Evolutionary conservation across 73 alveolate species (phyloP).

Genomic region (Halteria grandinella): DNA sequence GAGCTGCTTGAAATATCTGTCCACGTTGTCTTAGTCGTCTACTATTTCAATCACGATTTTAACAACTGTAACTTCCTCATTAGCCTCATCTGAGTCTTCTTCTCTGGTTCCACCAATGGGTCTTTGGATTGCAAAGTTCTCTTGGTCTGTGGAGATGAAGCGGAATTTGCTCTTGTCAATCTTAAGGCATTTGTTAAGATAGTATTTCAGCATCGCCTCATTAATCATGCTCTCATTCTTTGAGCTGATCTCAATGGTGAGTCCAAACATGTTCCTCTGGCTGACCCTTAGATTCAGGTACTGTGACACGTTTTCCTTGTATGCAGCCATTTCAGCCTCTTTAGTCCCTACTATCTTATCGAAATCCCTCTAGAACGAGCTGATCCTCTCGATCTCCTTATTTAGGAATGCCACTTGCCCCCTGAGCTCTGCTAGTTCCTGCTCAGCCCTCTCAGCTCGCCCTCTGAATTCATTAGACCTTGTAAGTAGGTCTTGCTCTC

Average conservation of each 20-base stretch:
- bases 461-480: not conserved
- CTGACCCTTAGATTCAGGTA: conserved; percentile 1
- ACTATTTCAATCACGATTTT: conserved; percentile 25
- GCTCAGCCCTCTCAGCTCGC: not conserved
- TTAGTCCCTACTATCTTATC: not conserved
- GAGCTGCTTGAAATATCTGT: conserved; percentile 7
- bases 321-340: not conserved
- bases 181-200: conserved; percentile 25
- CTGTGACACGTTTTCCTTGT: conserved; percentile 18
- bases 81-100: not conserved
- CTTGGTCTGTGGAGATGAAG: conserved; percentile 4
- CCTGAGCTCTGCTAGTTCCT: not conserved
- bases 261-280: conserved; percentile 4
- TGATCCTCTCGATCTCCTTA: too few relatives aligned
- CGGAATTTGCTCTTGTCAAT: conserved; percentile 20
- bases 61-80: not conserved
- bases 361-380: not conserved
- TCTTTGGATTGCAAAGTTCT: not conserved
- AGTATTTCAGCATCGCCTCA: conserved; percentile 27
- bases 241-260: conserved; percentile 1
- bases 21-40: conserved; percentile 44
- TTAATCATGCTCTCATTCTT: conserved; percentile 24
- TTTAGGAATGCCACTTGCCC: not conserved
- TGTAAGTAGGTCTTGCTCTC: conserved; percentile 13
- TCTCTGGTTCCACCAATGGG: not conserved